Evolutionary conservation across 176 grass and related monocot genomes (phyloP), one percentile per base, ranked within the genome.

Genomic region (Aegilops tauschii): DNA sequence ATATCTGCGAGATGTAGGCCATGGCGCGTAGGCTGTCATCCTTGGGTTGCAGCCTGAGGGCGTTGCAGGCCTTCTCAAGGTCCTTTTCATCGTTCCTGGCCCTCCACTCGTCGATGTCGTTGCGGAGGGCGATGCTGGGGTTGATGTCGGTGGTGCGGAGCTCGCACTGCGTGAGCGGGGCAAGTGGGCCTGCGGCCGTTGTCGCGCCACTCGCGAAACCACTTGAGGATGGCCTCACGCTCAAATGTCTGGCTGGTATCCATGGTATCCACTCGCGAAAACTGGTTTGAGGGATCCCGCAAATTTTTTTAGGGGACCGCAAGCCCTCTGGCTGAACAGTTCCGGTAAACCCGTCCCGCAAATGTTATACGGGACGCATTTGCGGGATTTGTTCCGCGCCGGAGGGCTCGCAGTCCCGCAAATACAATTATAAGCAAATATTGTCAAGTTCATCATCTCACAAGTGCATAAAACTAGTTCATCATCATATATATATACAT

Each of bases 221-320:
- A 98, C 80, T 98, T 95, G 61, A 90, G 77, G 58, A 98, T 98
- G 66, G 96, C 93, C 80, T 94, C 92, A 3, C 90, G 88, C 79
- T 98, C 96, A 12, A 98, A 98, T 6, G 96, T 98, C 67, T 95
- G 93, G 12, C 93, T 93, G 0, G 84, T 95, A 70, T 98, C 96
- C 66, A 98, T 92, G 69, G 84, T 92, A 25, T 25, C 23, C 23
- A 25, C 23, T 25, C 23, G 23, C 23, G 23, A 25, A 25, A 25
- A 25, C 23, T 25, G 23, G 23, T 25, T 25, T 25, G 23, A 25
- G 23, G 23, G 23, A 25, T 25, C 23, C 23, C 23, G 23, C 23
- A 25, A 25, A 25, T 25, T 25, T 25, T 25, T 25, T 25, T 25
- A 25, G 23, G 23, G 23, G 23, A 25, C 23, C 23, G 23, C 23